Conservation (phyloP, 2,329 filamentous ascomycete genomes). For the Calonectria pseudoreteaudii region DNA sequence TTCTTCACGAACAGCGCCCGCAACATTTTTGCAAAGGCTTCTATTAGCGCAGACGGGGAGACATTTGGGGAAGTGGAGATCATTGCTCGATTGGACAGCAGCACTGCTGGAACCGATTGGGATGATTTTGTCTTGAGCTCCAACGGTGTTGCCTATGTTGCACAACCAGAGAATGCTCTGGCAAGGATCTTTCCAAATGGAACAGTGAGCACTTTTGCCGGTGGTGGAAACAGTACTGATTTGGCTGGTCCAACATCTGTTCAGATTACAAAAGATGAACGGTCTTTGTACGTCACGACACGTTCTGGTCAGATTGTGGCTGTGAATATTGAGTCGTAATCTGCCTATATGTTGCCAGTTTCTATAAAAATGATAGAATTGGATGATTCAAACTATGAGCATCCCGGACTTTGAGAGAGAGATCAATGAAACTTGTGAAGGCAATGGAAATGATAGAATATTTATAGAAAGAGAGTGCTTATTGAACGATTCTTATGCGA, state of each 20-base stretch:
- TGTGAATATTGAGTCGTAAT: not conserved
- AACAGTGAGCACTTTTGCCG: not conserved
- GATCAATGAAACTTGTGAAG: no score
- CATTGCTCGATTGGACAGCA: not conserved
- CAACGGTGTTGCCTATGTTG: not conserved
- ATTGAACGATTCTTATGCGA: no score
- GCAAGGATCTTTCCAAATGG: not conserved
- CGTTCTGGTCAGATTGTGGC: not conserved
- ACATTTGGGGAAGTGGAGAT: not conserved
- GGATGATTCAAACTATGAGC: no score
- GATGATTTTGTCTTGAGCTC: not conserved
- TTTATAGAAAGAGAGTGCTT: no score
- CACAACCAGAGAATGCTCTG: not conserved
- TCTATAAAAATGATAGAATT: no score
- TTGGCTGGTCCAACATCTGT: not conserved
- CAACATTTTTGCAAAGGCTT: not conserved
- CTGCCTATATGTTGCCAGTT: not conserved
- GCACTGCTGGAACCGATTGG: not conserved
- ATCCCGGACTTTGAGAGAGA: no score
- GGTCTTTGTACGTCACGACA: not conserved
- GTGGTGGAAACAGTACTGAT: not conserved
- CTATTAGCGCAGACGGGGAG: not conserved
- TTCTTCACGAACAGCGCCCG: not conserved
- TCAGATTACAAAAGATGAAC: not conserved
- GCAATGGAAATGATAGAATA: no score